Evolutionary conservation across 2,329 filamentous ascomycete genomes (phyloP), one percentile per base, ranked within the genome.

Genomic region (Ophiostoma perfectum): DNA sequence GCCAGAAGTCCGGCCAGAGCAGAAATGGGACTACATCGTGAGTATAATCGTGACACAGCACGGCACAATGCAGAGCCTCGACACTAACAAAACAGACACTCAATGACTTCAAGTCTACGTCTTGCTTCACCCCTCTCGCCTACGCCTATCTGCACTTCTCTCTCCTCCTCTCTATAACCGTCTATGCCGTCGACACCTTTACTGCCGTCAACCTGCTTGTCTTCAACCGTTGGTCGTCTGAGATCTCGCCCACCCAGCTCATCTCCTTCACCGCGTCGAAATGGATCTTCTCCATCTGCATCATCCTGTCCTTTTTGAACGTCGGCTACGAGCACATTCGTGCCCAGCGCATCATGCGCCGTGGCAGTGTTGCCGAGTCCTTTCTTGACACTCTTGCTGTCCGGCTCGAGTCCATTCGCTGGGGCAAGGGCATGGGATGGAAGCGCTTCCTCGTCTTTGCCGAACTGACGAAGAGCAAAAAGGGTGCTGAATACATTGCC

Each of bases 1-100:
- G 76, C 84, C 82, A 72, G 83, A 89, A 71, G 84, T 94, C 71
- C 84, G 86, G 71, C 88, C 91, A 70, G 94, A 97, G 79, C 92
- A 95, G 80, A 90, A 93, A 83, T 98, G 94, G 94, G 91, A 93
- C 75, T 96, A 93, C 77, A 93, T 98, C 77, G 90, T 92, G 80
- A 76, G 89, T 70, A 5, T 62, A 1, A 27, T 27, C 27, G 27
- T 27, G 27, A 27, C 27, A 2, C 27, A 27, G 27, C 27, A 27
- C 27, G 27, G 27, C 27, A 2, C 27, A 27, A 27, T 27, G 27
- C 66, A 55, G 3, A 47, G 36, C 63, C 65, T 18, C 14, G 36
- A 38, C 55, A 38, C 55, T 39, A 67, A 67, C 44, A 47, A 58
- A 8, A 7, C 12, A 16, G 80, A 86, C 80, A 73, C 79, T 86